phyloP scores from a whole-genome alignment of 495 filamentous ascomycete species.

The Podospora pseudoanserina region DNA sequence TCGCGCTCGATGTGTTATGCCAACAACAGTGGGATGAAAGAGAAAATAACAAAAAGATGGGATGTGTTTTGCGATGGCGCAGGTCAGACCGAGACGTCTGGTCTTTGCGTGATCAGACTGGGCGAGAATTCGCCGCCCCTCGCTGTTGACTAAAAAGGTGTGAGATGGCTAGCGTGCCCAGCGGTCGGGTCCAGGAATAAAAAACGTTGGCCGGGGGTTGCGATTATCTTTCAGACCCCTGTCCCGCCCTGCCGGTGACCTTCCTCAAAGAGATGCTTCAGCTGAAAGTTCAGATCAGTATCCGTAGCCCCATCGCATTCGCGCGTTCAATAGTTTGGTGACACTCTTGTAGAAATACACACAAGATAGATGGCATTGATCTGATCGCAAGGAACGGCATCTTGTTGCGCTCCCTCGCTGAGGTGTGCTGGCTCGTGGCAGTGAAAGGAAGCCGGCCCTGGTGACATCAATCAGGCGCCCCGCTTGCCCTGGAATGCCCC shows the following conservation, averaged over 20 bases:
- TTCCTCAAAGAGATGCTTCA: background rate
- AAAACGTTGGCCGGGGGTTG: background rate
- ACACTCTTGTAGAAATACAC: background rate
- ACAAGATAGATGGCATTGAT: background rate
- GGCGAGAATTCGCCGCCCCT: slow-evolving; percentile 9
- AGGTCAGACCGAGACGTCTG: background rate
- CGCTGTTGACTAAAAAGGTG: slow-evolving; percentile 3
- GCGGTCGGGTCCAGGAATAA: slow-evolving; percentile 1
- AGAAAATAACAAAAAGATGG: background rate
- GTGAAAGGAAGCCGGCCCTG: background rate
- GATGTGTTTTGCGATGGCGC: slow-evolving; percentile 1
- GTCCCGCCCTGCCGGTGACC: background rate
- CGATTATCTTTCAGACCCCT: slow-evolving; percentile 3
- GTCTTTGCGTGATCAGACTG: background rate
- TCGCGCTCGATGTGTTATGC: background rate
- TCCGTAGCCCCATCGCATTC: background rate
- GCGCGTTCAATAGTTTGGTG: background rate
- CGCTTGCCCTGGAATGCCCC: slow-evolving; percentile 3
- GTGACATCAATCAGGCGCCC: slow-evolving; percentile 3
- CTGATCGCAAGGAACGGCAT: background rate
- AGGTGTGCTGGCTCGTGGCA: background rate
- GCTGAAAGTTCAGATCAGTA: background rate
- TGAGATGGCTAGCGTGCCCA: background rate
- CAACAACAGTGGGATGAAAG: background rate
- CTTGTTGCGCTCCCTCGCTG: background rate